A percentile compares a stretch with the other conserved stretches of the same genome.
phyloP scores from a whole-genome alignment of 108 stramenopile genomes.

The Cyclotella sp. region DNA sequence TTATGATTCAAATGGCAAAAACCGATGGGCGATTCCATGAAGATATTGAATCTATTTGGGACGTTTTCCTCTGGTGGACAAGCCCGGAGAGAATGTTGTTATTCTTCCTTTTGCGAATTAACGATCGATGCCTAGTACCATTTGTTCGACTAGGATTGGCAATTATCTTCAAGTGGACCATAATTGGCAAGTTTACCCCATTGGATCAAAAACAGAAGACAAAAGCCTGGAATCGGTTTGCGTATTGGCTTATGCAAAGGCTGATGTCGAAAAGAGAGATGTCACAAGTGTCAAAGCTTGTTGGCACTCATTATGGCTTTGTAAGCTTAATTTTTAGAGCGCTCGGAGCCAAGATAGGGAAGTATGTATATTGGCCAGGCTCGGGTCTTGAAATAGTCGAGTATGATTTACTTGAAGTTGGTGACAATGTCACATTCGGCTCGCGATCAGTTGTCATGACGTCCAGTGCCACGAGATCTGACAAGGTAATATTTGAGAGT shows the following conservation, averaged over 20 bases:
- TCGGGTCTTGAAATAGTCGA: slow-evolving; percentile 39
- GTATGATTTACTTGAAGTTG: slow-evolving; percentile 71
- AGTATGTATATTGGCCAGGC: slow-evolving; percentile 36
- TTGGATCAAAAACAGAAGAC: slow-evolving; percentile 8
- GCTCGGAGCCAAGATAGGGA: slow-evolving; percentile 72
- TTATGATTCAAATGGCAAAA: not conserved
- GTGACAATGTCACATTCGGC: slow-evolving; percentile 79
- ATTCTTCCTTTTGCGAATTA: not conserved
- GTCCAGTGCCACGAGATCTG: slow-evolving; percentile 34
- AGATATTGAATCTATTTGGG: not conserved
- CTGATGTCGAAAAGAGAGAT: slow-evolving; percentile 57
- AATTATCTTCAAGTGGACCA: slow-evolving; percentile 56
- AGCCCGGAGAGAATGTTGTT: not conserved
- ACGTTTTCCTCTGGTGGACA: slow-evolving; percentile 4
- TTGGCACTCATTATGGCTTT: slow-evolving; percentile 68
- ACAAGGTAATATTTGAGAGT: slow-evolving; percentile 60
- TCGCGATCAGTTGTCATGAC: slow-evolving; percentile 56
- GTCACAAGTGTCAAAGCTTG: slow-evolving; percentile 51
- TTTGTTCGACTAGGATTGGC: slow-evolving; percentile 41
- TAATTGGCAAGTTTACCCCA: slow-evolving; percentile 62
- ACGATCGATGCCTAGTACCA: not conserved
- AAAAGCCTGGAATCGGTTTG: slow-evolving; percentile 56
- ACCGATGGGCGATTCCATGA: not conserved
- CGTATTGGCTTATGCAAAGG: slow-evolving; percentile 53
- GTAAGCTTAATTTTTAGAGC: slow-evolving; percentile 58